A percentile compares a stretch with the other conserved stretches of the same genome.
phyloP scores from a whole-genome alignment of 2,329 filamentous ascomycete genomes.

The Teratosphaeria pseudoeucalypti region DNA sequence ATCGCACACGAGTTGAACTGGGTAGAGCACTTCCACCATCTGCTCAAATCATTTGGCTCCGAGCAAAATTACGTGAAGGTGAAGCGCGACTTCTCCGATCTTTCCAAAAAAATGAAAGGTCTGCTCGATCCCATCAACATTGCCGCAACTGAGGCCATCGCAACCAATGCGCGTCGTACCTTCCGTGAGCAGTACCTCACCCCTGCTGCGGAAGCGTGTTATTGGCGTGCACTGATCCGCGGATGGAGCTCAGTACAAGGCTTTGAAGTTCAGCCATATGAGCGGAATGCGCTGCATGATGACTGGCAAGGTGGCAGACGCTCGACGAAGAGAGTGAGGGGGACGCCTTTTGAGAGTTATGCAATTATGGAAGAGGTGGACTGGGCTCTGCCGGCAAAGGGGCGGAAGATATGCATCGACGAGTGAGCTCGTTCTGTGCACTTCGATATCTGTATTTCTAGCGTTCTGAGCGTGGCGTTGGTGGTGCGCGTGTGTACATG shows the following conservation, averaged over 20 bases:
- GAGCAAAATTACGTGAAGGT: slow-evolving; percentile 25
- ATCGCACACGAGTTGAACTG: slow-evolving; percentile 21
- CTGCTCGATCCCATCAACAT: slow-evolving; percentile 15
- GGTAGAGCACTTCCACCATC: slow-evolving; percentile 23
- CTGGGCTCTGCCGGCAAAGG: slow-evolving; percentile 19
- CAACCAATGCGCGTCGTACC: slow-evolving; percentile 16
- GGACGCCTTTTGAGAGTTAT: slow-evolving; percentile 21
- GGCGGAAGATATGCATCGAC: slow-evolving; percentile 16
- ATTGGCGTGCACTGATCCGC: slow-evolving; percentile 22
- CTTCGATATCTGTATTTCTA: not conserved
- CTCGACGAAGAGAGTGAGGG: slow-evolving; percentile 13
- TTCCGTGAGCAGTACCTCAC: slow-evolving; percentile 24
- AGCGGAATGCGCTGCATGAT: slow-evolving; percentile 9
- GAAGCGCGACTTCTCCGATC: slow-evolving; percentile 22
- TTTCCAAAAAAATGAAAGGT: slow-evolving; percentile 16
- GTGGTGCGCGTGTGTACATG: not conserved
- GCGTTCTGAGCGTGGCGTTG: not conserved
- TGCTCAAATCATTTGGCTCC: slow-evolving; percentile 17
- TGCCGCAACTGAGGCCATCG: slow-evolving; percentile 13
- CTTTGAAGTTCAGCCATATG: slow-evolving; percentile 16
- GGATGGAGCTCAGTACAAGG: slow-evolving; percentile 22
- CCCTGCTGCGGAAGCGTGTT: slow-evolving; percentile 21
- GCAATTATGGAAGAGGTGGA: slow-evolving; percentile 22
- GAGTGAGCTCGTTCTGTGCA: slow-evolving; percentile 2
- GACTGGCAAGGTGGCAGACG: slow-evolving; percentile 8